Conservation (phyloP, 169 alveolate species). For the Besnoitia besnoiti region DNA sequence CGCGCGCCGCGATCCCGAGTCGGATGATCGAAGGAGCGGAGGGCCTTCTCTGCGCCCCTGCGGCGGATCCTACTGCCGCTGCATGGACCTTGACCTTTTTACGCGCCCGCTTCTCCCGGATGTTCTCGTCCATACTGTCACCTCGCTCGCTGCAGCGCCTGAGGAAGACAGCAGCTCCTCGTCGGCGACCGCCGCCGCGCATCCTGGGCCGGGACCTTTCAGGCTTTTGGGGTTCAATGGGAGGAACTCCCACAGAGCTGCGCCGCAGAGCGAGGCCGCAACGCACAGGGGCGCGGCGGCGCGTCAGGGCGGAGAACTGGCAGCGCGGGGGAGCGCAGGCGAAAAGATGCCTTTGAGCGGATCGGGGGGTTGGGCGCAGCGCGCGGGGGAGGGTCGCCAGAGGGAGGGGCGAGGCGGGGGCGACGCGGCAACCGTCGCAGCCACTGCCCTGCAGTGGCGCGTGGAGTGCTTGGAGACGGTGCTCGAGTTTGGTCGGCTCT, state of each 20-base stretch:
- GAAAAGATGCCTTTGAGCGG: neutral
- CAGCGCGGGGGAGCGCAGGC: neutral
- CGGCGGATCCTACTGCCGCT: neutral
- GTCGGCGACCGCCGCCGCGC: neutral
- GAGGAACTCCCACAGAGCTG: neutral
- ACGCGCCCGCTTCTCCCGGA: constrained; percentile 26
- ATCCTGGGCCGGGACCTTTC: neutral
- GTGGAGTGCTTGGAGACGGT: constrained; percentile 9
- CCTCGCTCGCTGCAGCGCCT: neutral
- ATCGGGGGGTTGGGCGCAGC: neutral
- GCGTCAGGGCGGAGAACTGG: neutral
- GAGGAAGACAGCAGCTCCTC: neutral
- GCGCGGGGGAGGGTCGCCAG: neutral
- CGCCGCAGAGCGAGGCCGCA: neutral
- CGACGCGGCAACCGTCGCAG: neutral
- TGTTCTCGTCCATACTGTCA: constrained; percentile 1
- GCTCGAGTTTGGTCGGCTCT: neutral
- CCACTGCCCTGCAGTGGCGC: neutral
- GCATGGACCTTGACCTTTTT: neutral
- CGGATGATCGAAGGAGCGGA: neutral
- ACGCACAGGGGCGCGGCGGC: neutral
- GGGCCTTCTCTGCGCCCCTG: neutral
- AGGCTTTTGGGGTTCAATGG: neutral
- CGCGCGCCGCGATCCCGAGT: neutral
- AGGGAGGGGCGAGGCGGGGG: neutral